Percentiles rank a stretch among this genome's conserved stretches.
These are phyloP conservation scores for Camellia granthamiana DNA, from an alignment of 148 eudicot genomes.

Conservation along the genomic window DNA sequence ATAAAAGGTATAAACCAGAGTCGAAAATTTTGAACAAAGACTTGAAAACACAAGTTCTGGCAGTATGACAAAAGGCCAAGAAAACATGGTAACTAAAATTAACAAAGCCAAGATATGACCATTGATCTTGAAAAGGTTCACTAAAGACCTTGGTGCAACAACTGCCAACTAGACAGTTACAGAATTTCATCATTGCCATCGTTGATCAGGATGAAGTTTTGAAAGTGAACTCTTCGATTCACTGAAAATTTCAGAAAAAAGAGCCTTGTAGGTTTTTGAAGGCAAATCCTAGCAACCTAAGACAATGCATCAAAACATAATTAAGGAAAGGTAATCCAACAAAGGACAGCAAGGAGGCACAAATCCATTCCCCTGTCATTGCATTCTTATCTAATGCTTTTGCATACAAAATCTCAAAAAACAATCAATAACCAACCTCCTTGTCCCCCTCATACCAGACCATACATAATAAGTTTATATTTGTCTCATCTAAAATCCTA, in stretches of 20 bases:
- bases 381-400: not conserved
- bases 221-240: not conserved
- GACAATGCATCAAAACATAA: not conserved
- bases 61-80: not conserved
- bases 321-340: not conserved
- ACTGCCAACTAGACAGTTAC: not conserved
- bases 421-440: not conserved
- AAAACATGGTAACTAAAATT: not conserved
- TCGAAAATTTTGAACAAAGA: not conserved
- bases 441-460: not conserved
- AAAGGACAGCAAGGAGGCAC: not conserved
- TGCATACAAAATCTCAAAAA: not conserved
- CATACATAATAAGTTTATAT: not conserved
- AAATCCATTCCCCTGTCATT: not conserved
- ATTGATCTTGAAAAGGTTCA: not conserved
- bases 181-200: not conserved
- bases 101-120: not conserved
- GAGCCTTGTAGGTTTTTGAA: not conserved
- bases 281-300: constrained; percentile 1
- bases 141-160: not conserved
- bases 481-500: not conserved
- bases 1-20: not conserved
- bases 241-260: not conserved
- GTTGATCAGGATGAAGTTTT: not conserved
- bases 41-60: not conserved